A percentile compares a stretch with the other conserved stretches of the same genome.
Conservation (phyloP, 768 basidiomycete genomes). For the Boletus rubescentipes region DNA sequence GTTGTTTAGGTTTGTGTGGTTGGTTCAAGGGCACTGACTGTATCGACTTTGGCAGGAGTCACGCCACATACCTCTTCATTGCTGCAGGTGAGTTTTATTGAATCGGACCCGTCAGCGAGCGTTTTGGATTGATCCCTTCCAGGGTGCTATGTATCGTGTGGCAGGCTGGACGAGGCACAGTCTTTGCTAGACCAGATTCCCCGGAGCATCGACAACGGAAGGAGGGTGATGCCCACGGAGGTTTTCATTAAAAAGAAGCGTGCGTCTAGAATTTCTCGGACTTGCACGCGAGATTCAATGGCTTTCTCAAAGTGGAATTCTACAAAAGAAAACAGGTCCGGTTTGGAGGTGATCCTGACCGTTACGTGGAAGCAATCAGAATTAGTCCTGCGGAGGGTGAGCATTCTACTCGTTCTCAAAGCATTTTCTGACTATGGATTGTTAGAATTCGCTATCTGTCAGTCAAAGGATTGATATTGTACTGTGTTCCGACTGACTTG, state of each 20-base stretch:
- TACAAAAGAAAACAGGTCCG: conserved; percentile 68
- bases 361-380: conserved; percentile 54
- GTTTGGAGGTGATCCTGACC: conserved; percentile 49
- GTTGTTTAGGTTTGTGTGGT: conserved; percentile 11
- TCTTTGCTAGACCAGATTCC: conserved; percentile 63
- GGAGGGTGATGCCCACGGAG: conserved; percentile 72
- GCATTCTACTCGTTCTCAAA: conserved; percentile 13
- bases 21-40: neutral
- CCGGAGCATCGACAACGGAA: conserved; percentile 54
- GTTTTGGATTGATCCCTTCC: neutral
- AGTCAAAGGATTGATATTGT: conserved; percentile 23
- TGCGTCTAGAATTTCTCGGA: conserved; percentile 32
- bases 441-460: conserved; percentile 70
- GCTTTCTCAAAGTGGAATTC: conserved; percentile 54
- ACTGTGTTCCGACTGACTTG: conserved; percentile 1
- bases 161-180: conserved; percentile 58
- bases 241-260: conserved; percentile 76
- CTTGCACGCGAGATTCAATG: neutral
- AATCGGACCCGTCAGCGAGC: neutral
- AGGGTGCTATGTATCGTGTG: conserved; percentile 65
- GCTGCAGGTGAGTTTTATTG: conserved; percentile 55
- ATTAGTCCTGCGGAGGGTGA: conserved; percentile 72
- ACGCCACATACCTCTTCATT: conserved; percentile 76
- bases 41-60: conserved; percentile 49
- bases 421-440: conserved; percentile 2